phyloP scores from a whole-genome alignment of 1,284 basidiomycete genomes.

The Trichosporon asahii region DNA sequence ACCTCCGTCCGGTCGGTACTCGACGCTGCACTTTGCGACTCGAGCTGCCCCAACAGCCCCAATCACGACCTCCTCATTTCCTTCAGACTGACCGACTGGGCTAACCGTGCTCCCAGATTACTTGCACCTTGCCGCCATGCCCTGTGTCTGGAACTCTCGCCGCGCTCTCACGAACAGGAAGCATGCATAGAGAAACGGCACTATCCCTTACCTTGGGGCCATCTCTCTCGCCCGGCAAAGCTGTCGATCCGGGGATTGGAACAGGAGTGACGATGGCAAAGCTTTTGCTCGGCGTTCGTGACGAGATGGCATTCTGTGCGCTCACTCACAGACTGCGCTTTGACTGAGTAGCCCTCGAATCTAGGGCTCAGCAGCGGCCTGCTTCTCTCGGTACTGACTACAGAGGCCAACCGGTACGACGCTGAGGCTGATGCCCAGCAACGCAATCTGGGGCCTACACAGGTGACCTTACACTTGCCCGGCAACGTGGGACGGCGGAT shows the following conservation, averaged over 20 bases:
- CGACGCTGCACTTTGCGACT: too few species aligned
- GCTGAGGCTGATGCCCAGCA: not conserved
- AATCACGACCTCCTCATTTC: too few species aligned
- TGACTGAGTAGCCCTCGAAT: not conserved
- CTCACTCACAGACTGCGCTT: not conserved
- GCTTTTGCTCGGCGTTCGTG: not conserved
- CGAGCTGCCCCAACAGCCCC: too few species aligned
- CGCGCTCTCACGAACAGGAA: too few species aligned
- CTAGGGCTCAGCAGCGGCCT: not conserved
- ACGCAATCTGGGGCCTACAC: not conserved
- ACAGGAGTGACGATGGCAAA: not conserved
- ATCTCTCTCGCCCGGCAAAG: not conserved
- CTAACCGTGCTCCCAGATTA: too few species aligned
- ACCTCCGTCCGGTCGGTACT: too few species aligned
- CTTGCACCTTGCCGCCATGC: too few species aligned
- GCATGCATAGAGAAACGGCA: too few species aligned
- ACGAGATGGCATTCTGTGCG: not conserved
- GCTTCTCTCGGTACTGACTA: not conserved
- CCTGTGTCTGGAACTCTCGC: too few species aligned
- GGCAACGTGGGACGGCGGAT: not conserved
- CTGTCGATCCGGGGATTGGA: not conserved
- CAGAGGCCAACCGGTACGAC: not conserved
- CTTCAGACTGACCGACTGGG: too few species aligned
- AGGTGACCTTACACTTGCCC: not conserved
- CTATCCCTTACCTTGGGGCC: too few species aligned